phyloP scores from a whole-genome alignment of 129 eudicot genomes.

The Erigeron canadensis region DNA sequence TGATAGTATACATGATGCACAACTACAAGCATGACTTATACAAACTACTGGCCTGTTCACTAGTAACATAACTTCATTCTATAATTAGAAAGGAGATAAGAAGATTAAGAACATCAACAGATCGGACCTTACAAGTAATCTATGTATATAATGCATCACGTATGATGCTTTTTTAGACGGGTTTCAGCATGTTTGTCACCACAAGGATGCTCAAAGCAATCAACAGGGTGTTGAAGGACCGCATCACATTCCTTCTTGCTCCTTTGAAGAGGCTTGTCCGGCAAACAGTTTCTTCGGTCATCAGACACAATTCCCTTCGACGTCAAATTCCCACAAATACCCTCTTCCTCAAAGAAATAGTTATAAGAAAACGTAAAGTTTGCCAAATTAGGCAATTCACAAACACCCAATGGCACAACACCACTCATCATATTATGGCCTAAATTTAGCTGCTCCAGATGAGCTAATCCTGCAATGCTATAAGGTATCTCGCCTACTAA shows the following conservation, averaged over 20 bases:
- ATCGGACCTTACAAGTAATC: not conserved
- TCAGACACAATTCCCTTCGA: conserved; percentile 50
- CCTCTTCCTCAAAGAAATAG: conserved; percentile 67
- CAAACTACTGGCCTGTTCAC: conserved; percentile 10
- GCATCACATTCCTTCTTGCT: conserved; percentile 80
- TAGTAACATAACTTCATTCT: conserved; percentile 15
- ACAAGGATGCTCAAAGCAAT: conserved; percentile 54
- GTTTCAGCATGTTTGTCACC: conserved; percentile 27
- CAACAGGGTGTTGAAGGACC: conserved; percentile 60
- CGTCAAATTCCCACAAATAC: conserved; percentile 58
- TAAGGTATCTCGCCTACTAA: conserved; percentile 72
- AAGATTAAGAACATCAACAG: conserved; percentile 1
- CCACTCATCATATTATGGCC: conserved; percentile 78
- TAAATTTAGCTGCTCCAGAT: conserved; percentile 62
- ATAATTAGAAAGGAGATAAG: not conserved
- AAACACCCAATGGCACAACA: conserved; percentile 50
- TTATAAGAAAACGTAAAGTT: conserved; percentile 71
- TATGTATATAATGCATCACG: conserved; percentile 5
- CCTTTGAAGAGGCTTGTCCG: conserved; percentile 57
- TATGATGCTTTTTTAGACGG: not conserved
- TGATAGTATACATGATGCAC: not conserved
- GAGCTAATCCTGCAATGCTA: conserved; percentile 57
- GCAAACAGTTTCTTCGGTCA: conserved; percentile 74
- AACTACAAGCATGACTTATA: conserved; percentile 24
- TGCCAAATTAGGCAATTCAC: conserved; percentile 58